Evolutionary conservation across 176 grass and related monocot genomes (phyloP).

Genomic region (Themeda triandra): DNA sequence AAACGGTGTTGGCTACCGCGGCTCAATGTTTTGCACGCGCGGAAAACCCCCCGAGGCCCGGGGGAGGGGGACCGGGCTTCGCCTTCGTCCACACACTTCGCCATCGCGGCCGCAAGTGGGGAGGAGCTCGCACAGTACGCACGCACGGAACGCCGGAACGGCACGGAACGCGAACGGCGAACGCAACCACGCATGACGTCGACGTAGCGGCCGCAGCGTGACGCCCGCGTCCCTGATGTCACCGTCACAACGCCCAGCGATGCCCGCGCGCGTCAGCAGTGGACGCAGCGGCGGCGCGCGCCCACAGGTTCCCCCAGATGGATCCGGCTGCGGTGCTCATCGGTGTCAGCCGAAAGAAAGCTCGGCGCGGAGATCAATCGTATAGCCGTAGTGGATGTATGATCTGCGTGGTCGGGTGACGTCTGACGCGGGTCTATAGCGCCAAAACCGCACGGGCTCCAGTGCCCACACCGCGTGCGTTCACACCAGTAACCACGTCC

Average conservation of each 20-base stretch:
- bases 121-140: neutral
- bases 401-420: neutral
- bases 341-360: neutral
- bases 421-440: neutral
- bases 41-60: neutral
- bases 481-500: neutral
- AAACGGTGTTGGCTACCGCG: neutral
- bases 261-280: neutral
- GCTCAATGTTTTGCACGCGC: slow-evolving; percentile 36
- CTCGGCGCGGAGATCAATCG: neutral
- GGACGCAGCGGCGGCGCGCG: neutral
- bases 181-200: slow-evolving; percentile 36
- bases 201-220: slow-evolving; percentile 11
- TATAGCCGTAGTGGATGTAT: neutral
- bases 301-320: neutral
- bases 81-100: neutral
- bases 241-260: neutral
- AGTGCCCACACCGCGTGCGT: neutral
- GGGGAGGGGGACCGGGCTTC: neutral
- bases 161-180: neutral
- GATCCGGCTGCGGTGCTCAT: neutral
- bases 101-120: neutral
- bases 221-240: slow-evolving; percentile 38
- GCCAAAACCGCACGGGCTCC: neutral
- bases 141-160: no score